Evolutionary conservation across 768 basidiomycete species (phyloP), one percentile per base, ranked within the genome.

Genomic region (Lentinus tigrinus): DNA sequence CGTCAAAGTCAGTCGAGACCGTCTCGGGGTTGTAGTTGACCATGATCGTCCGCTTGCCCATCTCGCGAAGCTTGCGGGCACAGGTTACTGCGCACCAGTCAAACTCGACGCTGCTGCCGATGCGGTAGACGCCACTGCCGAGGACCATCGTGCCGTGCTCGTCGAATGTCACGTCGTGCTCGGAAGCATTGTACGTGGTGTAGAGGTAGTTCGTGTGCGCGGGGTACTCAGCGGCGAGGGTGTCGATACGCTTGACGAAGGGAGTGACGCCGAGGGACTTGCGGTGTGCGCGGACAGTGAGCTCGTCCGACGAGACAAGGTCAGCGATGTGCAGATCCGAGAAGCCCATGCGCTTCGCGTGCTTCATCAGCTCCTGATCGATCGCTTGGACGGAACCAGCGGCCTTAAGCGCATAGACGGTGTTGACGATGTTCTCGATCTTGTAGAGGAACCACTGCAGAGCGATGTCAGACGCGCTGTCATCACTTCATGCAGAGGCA

Each of bases 21-120:
- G 97, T 99, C 76, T 99, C 97, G 9, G 96, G 96, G 75, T 98
- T 99, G 76, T 99, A 99, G 80, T 99, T 99, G 82, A 99, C 83
- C 96, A 98, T 98, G 77, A 99, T 87, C 43, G 97, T 98, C 75
- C 87, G 87, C 70, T 91, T 89, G 72, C 95, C 95, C 84, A 94
- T 91, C 63, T 90, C 85, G 67, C 95, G 83, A 54, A 99, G 84
- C 71, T 90, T 90, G 59, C 97, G 82, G 14, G 95, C 94, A 72
- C 95, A 98, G 1, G 96, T 98, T 39, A 99, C 97, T n/a, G 97
- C 96, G 72, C 97, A 99, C 97, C 97, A 99, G 73, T 99, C 97
- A 71, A 99, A 99, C 78, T 99, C 97, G 69, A 99, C 97, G 63
- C 92, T 95, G 73, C 91, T 93, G 46, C 97, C 97, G 65, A 99